Base-by-base conservation (phyloP, 768 basidiomycete species). In the Arthromyces matolae region DNA sequence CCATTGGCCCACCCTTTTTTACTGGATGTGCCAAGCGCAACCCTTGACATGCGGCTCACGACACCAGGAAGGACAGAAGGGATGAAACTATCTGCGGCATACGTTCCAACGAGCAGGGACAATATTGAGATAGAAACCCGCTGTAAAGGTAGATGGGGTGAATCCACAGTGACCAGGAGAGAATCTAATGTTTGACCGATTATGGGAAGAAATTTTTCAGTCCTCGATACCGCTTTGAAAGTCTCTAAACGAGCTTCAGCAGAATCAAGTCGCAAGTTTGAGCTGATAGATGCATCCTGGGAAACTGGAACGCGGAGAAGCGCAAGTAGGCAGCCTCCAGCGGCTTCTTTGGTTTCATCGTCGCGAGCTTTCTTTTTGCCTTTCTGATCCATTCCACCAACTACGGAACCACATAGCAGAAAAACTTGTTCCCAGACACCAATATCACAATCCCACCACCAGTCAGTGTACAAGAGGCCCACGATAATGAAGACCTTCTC, bases 351-450 rank as follows among this genome's bases (percentile, higher is more conserved):
- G 8, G 89, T 84, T 63, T 96, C 93, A 42, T 95, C 92, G 51
- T 86, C 84, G 37, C 87, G 75, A 27, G 71, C 72, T 60, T 78
- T 85, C 13, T 66, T 76, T 59, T 83, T 87, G n/a, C 77, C 82
- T 62, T 81, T 89, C 19, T 71, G 73, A 46, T 83, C 85, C 8
- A 86, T 68, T 12, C 80, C 77, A 16, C 82, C 83, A 5, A 89
- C 63, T 25, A 86, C 71, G 13, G 84, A 77, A 28, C 79, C 78
- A 53, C 75, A 85, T 13, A 91, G 70, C 72, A 83, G 86, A 63
- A 94, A 89, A 20, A 93, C 68, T 59, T 96, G 92, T 59, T 87
- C 84, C 93, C 93, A 94, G 22, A 81, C 65, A 45, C 72, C 71
- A 29, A 79, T 40, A 37, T 90, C 89, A 60, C 84, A 84, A 16